Base-by-base conservation (phyloP, 257 asterid species). In the Salvia miltiorrhiza region DNA sequence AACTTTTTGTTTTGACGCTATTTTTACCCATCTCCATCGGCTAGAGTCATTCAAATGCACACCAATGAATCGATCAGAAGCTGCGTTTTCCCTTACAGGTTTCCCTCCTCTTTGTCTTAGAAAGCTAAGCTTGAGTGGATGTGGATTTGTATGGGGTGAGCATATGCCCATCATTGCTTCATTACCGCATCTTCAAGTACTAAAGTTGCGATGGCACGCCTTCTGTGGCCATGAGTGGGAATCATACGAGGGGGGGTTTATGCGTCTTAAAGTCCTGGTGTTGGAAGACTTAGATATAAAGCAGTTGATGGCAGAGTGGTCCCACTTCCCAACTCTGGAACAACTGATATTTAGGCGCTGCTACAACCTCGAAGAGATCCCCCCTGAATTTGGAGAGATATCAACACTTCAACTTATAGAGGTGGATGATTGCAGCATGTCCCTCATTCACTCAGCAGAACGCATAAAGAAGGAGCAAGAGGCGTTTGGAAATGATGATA, bases 251-350 rank as follows among this genome's bases (percentile, higher is more conserved):
- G 61, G n/a, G 2, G 69, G 16, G 2, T 62, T 35, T 16, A 0
- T 0, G 13, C 1, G 2, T 32, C 68, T 71, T 4, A 37, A 49
- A 14, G 33, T 48, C 21, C 20, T 71, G 44, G 28, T 61, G 24
- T n/a, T 71, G 13, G 76, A 71, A 50, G 63, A 71, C 49, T 14
- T 61, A 44, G 70, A 60, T 23, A 4, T 71, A 13, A 55, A 47
- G 44, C 13, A 14, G 0, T 48, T 37, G 32, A 23, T 0, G 8
- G 40, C 9, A 37, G 32, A 71, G 2, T 0, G 8, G 0, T 0
- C 0, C 16, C 26, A n/a, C 12, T 49, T 47, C 45, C 76, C 69
- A 9, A 0, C 0, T 7, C 19, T 71, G 30, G 0, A 8, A 14
- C 52, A 6, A 20, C 2, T 71, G 10, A 14, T 9, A 9, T 21